phyloP scores from a whole-genome alignment of 305 asterid species.

The Petunia hybrid region DNA sequence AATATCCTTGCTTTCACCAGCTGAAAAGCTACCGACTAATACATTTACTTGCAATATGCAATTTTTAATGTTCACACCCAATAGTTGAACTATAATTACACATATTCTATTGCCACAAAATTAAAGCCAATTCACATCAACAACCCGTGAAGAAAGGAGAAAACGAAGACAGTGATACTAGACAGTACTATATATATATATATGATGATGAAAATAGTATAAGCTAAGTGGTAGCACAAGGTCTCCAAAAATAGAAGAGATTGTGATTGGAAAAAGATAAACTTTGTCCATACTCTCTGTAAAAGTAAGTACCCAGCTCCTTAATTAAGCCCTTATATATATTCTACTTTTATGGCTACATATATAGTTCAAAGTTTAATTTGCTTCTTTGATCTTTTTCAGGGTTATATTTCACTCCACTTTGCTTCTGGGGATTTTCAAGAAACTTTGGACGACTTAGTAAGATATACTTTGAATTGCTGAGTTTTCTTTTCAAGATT shows the following conservation, averaged over 20 bases:
- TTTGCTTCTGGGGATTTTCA: neutral
- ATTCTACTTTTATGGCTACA: neutral
- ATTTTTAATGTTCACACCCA: constrained; percentile 36
- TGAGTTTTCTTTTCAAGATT: neutral
- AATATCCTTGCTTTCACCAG: constrained; percentile 39
- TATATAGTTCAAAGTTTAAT: neutral
- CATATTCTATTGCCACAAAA: constrained; percentile 38
- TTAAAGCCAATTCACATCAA: constrained; percentile 53
- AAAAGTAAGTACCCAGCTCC: constrained; percentile 35
- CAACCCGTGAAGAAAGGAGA: constrained; percentile 38
- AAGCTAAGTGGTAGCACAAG: constrained; percentile 40
- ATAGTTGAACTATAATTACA: constrained; percentile 37
- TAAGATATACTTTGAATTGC: neutral
- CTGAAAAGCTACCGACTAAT: constrained; percentile 34
- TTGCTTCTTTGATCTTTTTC: neutral
- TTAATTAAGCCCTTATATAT: neutral
- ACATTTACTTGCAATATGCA: neutral
- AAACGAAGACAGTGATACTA: constrained; percentile 35
- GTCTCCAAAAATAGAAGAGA: constrained; percentile 35
- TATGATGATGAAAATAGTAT: constrained; percentile 35
- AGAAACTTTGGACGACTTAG: neutral
- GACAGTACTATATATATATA: too few relatives aligned
- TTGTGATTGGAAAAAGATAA: constrained; percentile 34
- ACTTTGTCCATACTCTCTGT: constrained; percentile 39
- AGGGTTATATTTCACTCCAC: neutral